Evolutionary conservation across 148 eudicot species (phyloP), one percentile per base, ranked within the genome.

Genomic region (Nyssa sinensis): DNA sequence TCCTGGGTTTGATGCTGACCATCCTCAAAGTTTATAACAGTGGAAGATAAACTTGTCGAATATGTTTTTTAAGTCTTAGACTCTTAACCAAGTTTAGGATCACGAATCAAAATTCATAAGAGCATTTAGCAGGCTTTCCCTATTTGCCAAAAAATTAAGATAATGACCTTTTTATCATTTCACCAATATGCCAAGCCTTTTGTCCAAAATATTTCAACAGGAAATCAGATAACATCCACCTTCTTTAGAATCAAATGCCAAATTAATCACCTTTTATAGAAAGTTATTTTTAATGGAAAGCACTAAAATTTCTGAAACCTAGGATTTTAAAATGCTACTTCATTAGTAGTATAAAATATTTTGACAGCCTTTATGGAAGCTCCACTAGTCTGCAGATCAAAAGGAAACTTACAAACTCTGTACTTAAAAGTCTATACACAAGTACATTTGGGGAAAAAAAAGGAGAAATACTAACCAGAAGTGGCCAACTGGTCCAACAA

Each of bases 401-500:
- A 31, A 4, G 67, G 51, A 34, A 57, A 32, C 57, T 53, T 70
- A 24, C 23, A 61, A 3, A 21, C 17, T 55, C 19, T n/a, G 2
- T 21, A 3, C 59, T 55, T 55, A 55, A 23, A 55, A n/a, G n/a
- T 17, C 25, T 19, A 55, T 55, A 55, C 2, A 21, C 24, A 44
- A 55, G 19, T 55, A 24, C 3, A 55, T 55, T n/a, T 3, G 5
- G 32, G 16, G 57, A 28, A 57, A 69, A 37, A 39, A 31, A 57
- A 44, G 24, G 21, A 39, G 24, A 82, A 58, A 59, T 21, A 88
- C 95, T 79, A 69, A 94, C 98, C 95, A 94, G 84, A 86, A 94
- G 84, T 94, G 98, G 76, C 97, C 98, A 58, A 90, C 93, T 60
- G 98, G 98, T 79, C 98, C 97, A 82, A 94, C 87, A 83, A 94